Conservation (phyloP, 2,329 filamentous ascomycete genomes). For the Stagonosporopsis vannaccii region DNA sequence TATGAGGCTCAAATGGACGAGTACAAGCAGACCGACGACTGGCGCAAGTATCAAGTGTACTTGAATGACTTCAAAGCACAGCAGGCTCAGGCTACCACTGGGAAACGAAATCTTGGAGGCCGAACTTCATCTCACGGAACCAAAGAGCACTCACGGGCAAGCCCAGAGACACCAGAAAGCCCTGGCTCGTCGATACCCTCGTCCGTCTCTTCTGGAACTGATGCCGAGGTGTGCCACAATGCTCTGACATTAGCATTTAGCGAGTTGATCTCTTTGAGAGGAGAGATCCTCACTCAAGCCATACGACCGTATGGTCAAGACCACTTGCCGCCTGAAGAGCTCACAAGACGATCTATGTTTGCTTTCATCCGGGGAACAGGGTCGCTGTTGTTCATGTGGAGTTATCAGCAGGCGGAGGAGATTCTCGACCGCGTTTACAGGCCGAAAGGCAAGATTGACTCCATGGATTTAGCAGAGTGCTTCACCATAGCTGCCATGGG, state of each 20-base stretch:
- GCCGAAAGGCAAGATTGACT: slow-evolving; percentile 33
- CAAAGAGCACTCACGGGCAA: slow-evolving; percentile 33
- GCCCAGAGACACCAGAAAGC: slow-evolving; percentile 41
- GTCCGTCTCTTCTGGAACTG: slow-evolving; percentile 27
- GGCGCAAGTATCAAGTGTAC: slow-evolving; percentile 48
- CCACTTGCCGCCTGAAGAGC: slow-evolving; percentile 40
- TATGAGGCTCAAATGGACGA: slow-evolving; percentile 50
- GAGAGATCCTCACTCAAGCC: slow-evolving; percentile 38
- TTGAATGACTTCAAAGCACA: slow-evolving; percentile 45
- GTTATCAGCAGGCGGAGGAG: slow-evolving; percentile 39
- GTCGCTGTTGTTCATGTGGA: slow-evolving; percentile 49
- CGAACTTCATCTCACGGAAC: slow-evolving; percentile 36
- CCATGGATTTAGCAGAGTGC: slow-evolving; percentile 46
- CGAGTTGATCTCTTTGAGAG: slow-evolving; percentile 42
- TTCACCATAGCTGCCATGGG: slow-evolving; percentile 49
- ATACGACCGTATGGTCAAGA: slow-evolving; percentile 36
- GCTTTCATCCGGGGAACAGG: slow-evolving; percentile 47
- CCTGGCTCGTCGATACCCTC: slow-evolving; percentile 29
- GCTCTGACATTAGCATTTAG: slow-evolving; percentile 46
- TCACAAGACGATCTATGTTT: slow-evolving; percentile 41
- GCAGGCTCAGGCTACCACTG: slow-evolving; percentile 27
- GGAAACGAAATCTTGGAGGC: slow-evolving; percentile 30
- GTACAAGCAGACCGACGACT: slow-evolving; percentile 49
- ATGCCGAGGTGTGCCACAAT: slow-evolving; percentile 44
- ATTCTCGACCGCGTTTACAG: slow-evolving; percentile 47